Evolutionary conservation across 2,329 filamentous ascomycete genomes (phyloP).

Genomic region (Ophiostoma novo-ulmi): DNA sequence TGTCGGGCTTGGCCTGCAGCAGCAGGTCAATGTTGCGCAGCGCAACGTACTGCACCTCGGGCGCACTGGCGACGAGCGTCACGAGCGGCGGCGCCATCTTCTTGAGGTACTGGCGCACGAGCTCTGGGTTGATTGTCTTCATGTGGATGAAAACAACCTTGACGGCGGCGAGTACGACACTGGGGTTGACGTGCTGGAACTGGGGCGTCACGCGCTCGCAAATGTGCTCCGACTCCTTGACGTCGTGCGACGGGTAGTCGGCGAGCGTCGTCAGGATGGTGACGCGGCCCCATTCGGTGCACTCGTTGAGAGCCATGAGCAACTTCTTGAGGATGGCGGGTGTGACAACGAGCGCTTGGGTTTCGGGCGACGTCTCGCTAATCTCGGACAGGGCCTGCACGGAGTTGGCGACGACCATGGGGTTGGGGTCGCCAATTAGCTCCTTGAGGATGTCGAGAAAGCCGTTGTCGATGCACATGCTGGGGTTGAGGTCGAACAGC

Average conservation of each 20-base stretch:
- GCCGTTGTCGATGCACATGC: conserved; percentile 92
- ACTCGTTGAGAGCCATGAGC: conserved; percentile 93
- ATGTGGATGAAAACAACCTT: conserved; percentile 98
- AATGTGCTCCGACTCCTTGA: conserved; percentile 96
- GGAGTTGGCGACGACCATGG: conserved; percentile 98
- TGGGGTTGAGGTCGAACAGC: conserved; percentile 88
- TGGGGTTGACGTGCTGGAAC: conserved; percentile 97
- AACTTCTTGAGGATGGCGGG: conserved; percentile 86
- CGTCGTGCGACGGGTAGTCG: conserved; percentile 77
- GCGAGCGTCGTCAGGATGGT: conserved; percentile 87
- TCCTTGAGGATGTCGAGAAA: conserved; percentile 93
- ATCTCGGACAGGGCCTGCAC: conserved; percentile 93
- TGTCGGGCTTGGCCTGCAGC: conserved; percentile 91
- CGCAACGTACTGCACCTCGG: conserved; percentile 97
- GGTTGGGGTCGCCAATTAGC: conserved; percentile 93
- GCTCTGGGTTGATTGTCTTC: conserved; percentile 71
- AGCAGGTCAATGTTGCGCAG: conserved; percentile 93
- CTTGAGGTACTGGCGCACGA: conserved; percentile 81
- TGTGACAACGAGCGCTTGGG: conserved; percentile 76
- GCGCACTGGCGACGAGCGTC: conserved; percentile 88
- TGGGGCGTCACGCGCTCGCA: conserved; percentile 94
- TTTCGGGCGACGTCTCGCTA: conserved; percentile 82
- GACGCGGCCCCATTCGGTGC: conserved; percentile 95
- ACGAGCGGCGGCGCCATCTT: conserved; percentile 98
- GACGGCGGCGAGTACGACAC: conserved; percentile 93